Base-by-base conservation (phyloP, 768 basidiomycete species). In the Psilocybe cyanescens region DNA sequence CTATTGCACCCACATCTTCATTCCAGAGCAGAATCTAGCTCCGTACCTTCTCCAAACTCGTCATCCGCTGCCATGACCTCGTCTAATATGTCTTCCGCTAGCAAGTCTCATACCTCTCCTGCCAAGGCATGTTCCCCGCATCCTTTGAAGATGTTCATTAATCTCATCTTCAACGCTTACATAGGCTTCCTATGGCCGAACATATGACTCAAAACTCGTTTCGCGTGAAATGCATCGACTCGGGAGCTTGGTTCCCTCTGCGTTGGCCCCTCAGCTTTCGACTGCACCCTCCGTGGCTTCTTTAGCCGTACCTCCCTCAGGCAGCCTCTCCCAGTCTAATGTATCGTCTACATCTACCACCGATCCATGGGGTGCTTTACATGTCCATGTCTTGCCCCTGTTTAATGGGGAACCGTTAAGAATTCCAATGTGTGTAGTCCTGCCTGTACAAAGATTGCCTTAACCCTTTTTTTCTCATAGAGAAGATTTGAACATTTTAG, bases 381-480 rank as follows among this genome's bases (percentile, higher is more conserved):
- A 95, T 73, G 87, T 96, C 33, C 88, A 94, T 71, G 90, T 97
- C 35, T 78, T 98, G 3, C 95, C 95, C 1, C 75, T 97, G 3
- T 98, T 98, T 79, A 96, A 96, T 55, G 92, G 94, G 37, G 92
- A 95, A 69, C 89, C 91, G 2, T 81, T 98, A 17, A 83, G 88
- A 61, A 84, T 90, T 55, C 90, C 94, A 24, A 94, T 98, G 86
- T 76, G 16, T 55, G 28, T 33, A 12, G 48, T 53, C 1, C 30
- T 8, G 8, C 16, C 19, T 49, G 17, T 4, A 45, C 50, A 24
- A 51, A 44, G 31, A 33, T 6, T 52, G 7, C 44, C 64, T 66
- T 35, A 61, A 51, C 55, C 44, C 55, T 19, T 57, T 46, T 17
- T 29, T 57, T 24, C 24, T 24, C 24, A 39, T 70, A 93, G 91